Conservation (phyloP, 2,329 filamentous ascomycete genomes). For the Clarireedia paspali region DNA sequence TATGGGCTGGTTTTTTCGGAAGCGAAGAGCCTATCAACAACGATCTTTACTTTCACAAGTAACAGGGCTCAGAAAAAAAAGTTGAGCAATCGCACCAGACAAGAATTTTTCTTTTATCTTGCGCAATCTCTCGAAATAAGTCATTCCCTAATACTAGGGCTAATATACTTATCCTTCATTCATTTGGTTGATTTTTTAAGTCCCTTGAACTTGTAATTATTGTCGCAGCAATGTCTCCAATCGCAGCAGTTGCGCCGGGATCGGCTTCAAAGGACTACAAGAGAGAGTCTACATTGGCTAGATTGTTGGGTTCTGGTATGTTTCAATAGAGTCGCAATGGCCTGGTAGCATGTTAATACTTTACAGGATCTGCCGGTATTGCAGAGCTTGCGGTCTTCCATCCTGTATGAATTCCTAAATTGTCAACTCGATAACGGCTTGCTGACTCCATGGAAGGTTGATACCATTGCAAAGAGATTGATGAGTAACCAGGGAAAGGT, state of each 20-base stretch:
- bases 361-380: slow-evolving; percentile 79
- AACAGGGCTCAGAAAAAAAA: slow-evolving; percentile 4
- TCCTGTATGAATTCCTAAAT: slow-evolving; percentile 48
- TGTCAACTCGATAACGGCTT: slow-evolving; percentile 8
- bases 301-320: slow-evolving; percentile 85
- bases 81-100: neutral
- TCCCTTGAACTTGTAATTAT: neutral
- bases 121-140: neutral
- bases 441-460: slow-evolving; percentile 54
- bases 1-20: too few species aligned
- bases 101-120: slow-evolving; percentile 4
- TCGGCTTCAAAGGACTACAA: slow-evolving; percentile 49
- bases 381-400: slow-evolving; percentile 91
- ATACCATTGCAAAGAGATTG: slow-evolving; percentile 96
- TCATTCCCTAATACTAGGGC: neutral
- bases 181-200: slow-evolving; percentile 7
- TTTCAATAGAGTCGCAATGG: slow-evolving; percentile 5
- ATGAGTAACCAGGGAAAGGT: slow-evolving; percentile 94
- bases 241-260: slow-evolving; percentile 31
- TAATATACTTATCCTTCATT: neutral
- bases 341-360: slow-evolving; percentile 12
- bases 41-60: neutral
- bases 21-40: neutral
- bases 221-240: slow-evolving; percentile 17
- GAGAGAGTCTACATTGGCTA: slow-evolving; percentile 82